Percentiles rank a stretch among this genome's conserved stretches.
Conservation (phyloP, 768 basidiomycete genomes). For the Pleurotus tuoliensis region DNA sequence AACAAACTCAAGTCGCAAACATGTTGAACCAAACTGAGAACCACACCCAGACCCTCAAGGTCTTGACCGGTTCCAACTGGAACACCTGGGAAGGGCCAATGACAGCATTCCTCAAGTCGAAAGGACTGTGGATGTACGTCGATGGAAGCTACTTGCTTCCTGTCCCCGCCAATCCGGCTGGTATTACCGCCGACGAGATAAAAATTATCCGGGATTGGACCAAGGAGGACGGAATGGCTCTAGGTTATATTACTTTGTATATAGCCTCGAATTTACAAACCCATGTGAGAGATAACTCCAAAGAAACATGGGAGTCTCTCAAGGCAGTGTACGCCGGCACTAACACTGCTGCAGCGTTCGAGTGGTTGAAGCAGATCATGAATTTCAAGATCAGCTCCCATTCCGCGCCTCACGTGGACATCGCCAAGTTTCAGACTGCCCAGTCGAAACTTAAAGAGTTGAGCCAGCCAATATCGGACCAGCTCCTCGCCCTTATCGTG, state of each 20-base stretch:
- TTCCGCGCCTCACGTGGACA: not conserved
- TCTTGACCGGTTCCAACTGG: not conserved
- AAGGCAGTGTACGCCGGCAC: not conserved
- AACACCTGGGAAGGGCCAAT: not conserved
- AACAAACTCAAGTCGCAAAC: not conserved
- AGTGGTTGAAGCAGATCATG: not conserved
- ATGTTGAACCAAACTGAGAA: not conserved
- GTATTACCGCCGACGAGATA: not conserved
- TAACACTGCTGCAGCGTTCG: not conserved
- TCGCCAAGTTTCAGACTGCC: not conserved
- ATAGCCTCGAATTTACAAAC: not conserved
- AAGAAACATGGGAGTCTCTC: not conserved
- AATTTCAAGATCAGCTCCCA: not conserved
- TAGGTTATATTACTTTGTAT: not conserved
- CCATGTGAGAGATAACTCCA: not conserved
- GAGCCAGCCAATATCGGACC: not conserved
- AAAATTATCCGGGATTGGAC: not conserved
- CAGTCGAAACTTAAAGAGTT: not conserved
- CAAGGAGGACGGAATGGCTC: not conserved
- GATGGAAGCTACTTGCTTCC: not conserved
- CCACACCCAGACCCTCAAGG: not conserved
- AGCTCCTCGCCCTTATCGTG: not conserved
- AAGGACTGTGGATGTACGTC: not conserved
- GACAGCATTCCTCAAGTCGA: not conserved
- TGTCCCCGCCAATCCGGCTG: not conserved